Base-by-base conservation (phyloP, 805 yeast species). In the Starmerella geochares region DNA sequence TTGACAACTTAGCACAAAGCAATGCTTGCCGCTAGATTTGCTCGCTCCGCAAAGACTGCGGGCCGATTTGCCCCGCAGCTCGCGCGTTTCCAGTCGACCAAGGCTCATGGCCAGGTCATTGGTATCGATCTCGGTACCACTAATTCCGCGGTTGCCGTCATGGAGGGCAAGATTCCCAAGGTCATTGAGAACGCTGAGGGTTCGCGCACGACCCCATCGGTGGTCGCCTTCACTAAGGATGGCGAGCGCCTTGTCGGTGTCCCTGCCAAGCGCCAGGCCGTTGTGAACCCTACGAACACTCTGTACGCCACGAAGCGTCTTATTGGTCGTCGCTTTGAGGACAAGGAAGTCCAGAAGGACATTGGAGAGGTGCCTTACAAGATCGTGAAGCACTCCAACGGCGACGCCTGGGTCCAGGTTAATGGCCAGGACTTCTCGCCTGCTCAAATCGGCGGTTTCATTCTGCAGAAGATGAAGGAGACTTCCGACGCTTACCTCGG, bases 391-490 rank as follows among this genome's bases (percentile, higher is more conserved):
- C 94, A 86, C 77, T 68, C 75, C 57, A 88, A 88, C 67, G 96
- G 96, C 59, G 96, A 88, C 66, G 96, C 96, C 51, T 87, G 96
- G 95, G 79, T 87, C 51, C 86, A 86, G 74, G 87, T 94, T 55
- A 78, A 86, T 61, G 94, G 90, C 60, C 78, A 83, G 68, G 71
- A 74, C 56, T 88, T 87, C 76, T 87, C 96, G 46, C 96, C 96
- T 49, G 88, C 94, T 52, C 96, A 87, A 71, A 84, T 87, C 61
- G 96, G 96, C 64, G 95, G 96, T 50, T 85, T 87, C 65, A 76
- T 87, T 58, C 78, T 87, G 65, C 86, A 85, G 80, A 88, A 87
- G 78, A 88, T 87, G 96, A 88, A 87, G 80, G 96, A 88, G 76
- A 88, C 96, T 59, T 96, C 96, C 58, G 95, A 86, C 72, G 81